These are phyloP conservation scores for Gracilaria caudata DNA, from an alignment of 23 red algal genomes.

Conservation along the genomic window DNA sequence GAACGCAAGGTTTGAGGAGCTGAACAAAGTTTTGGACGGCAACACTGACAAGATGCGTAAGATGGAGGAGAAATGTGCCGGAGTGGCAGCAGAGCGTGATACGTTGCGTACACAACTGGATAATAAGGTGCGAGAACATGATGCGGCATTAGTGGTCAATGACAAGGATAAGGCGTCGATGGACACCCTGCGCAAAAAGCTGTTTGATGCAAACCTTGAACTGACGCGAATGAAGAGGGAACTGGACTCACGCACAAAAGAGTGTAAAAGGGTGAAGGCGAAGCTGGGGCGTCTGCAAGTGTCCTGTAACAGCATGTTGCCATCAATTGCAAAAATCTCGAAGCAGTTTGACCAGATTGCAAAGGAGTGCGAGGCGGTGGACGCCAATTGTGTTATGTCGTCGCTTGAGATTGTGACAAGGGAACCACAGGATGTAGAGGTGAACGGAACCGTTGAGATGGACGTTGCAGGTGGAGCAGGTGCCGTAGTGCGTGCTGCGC, in stretches of 20 bases:
- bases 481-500: too few relatives aligned
- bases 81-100: constrained; percentile 13
- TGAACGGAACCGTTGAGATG: not conserved
- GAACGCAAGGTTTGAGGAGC: not conserved
- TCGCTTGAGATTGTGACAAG: not conserved
- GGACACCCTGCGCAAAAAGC: not conserved
- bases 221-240: not conserved
- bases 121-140: constrained; percentile 7
- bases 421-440: not conserved
- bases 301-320: not conserved
- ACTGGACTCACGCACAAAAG: not conserved
- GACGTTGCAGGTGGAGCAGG: not conserved
- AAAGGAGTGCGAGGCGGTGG: not conserved
- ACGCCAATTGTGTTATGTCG: not conserved
- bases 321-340: not conserved
- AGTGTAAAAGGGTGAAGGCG: not conserved
- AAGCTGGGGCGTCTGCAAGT: not conserved
- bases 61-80: constrained; percentile 16
- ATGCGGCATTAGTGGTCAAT: not conserved
- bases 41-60: not conserved
- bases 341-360: not conserved
- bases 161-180: constrained; percentile 6
- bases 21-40: not conserved
- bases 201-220: not conserved
- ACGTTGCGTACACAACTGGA: constrained; percentile 4